Base-by-base conservation (phyloP, 345 rosid species). In the Corymbia maculata region DNA sequence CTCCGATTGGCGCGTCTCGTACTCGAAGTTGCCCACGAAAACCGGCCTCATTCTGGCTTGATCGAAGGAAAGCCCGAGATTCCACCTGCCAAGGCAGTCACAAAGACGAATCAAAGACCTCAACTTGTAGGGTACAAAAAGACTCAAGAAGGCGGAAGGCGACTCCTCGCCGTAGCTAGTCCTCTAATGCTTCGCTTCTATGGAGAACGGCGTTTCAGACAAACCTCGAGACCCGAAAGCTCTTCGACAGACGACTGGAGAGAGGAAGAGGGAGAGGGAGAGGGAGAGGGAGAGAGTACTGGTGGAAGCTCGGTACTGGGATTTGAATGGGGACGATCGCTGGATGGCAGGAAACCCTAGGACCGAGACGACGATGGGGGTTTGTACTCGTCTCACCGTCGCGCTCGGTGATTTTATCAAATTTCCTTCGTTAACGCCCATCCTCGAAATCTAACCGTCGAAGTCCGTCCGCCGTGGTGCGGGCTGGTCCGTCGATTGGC, bases 11-110 rank as follows among this genome's bases (percentile, higher is more conserved):
- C 98, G 96, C 85, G 97, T 95, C 11, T 95, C 98, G 89, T 92
- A 94, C 94, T 94, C 98, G 49, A 97, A 95, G 90, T 96, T 97
- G 44, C 98, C 98, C 4, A 94, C 96, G 86, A 95, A 96, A 36
- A 97, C 89, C 17, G 97, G 98, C 87, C 93, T 93, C 94, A 95
- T 92, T 90, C 85, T 90, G 86, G 55, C 79, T 36, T 36, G 42
- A 30, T 52, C 28, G 86, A 85, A 14, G 32, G 42, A 36, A 51
- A 85, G 52, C 42, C 42, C 86, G 1, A 28, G 26, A 10, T 42
- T 42, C 36, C 84, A 75, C 84, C 84, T 75, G 84, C 84, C 84
- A 42, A 42, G 49, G 82, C 8, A 42, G 84, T 55, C 61, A 28
- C 28, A 0, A 12, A 55, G 61, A 19, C 84, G 84, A 36, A 75